Base-by-base conservation (phyloP, 1,284 basidiomycete species). In the Papiliotrema fonsecae region DNA sequence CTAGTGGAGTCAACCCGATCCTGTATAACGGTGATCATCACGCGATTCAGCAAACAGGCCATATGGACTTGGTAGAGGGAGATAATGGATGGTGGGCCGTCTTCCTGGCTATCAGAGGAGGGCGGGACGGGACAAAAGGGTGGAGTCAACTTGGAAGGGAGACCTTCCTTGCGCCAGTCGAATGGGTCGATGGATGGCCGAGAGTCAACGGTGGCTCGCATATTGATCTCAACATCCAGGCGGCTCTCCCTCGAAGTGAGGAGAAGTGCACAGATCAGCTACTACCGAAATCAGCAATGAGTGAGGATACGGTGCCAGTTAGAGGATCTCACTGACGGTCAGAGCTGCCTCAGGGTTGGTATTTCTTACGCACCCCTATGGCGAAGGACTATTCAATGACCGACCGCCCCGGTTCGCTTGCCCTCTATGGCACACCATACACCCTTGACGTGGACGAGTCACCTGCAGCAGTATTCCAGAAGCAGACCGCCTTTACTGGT, bases 161-260 rank as follows among this genome's bases (percentile, higher is more conserved):
- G 39, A 54, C 56, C n/a, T 62, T 60, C 47, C 31, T 62, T 32
- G 42, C 52, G 6, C 51, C 52, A 2, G 45, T 56, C 21, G 51
- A 56, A 34, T 62, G 60, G 60, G 34, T 48, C 14, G 56, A 58
- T 19, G 60, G 49, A 28, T 62, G 60, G 60, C 58, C 60, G 1
- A 47, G 56, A 16, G 47, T 62, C 25, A 62, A 60, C 39, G 22
- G 22, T 10, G 36, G 49, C 5, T 39, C 54, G 16, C 40, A 32
- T 28, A 18, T 52, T n/a, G 38, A 25, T 48, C 25, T 11, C 42
- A 27, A 45, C 32, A 21, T 36, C 4, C 13, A 28, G 28, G 21
- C 6, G 16, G 9, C 34, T 35, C 34, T 6, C 41, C 18, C 24
- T 16, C 22, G 7, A 19, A n/a, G 11, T 26, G 10, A 16, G 9